Conservation (phyloP, 2,329 filamentous ascomycete species). For the Neoascochyta sp. region DNA sequence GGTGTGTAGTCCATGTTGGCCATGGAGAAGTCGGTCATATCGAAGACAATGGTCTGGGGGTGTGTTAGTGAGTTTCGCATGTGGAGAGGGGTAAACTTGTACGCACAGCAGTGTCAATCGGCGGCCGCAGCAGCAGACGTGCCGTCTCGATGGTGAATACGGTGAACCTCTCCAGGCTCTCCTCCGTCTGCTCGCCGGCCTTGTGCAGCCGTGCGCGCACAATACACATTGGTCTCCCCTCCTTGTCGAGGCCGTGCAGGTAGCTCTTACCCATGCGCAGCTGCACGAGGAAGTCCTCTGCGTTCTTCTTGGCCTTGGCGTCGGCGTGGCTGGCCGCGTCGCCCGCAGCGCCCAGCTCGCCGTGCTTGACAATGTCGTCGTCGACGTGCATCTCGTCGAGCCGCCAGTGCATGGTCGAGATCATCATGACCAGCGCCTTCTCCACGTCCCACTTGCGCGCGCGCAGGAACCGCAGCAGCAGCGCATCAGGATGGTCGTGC, state of each 20-base stretch:
- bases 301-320: conserved; percentile 61
- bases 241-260: conserved; percentile 80
- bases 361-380: conserved; percentile 64
- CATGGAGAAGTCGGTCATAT: conserved; percentile 90
- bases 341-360: conserved; percentile 52
- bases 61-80: background rate
- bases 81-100: conserved; percentile 14
- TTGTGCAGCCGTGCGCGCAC: conserved; percentile 80
- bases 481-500: conserved; percentile 86
- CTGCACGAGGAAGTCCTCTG: conserved; percentile 76
- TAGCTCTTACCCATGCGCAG: conserved; percentile 90
- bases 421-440: conserved; percentile 87
- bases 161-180: conserved; percentile 81
- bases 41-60: conserved; percentile 84
- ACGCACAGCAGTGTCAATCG: conserved; percentile 87
- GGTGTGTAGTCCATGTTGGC: conserved; percentile 98
- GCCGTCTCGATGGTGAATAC: conserved; percentile 93
- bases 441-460: conserved; percentile 76
- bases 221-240: conserved; percentile 80
- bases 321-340: conserved; percentile 60
- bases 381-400: conserved; percentile 80
- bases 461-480: conserved; percentile 53
- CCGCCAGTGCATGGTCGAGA: conserved; percentile 93
- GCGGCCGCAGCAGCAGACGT: conserved; percentile 73
- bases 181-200: conserved; percentile 75